Evolutionary conservation across 2,329 filamentous ascomycete species (phyloP), one percentile per base, ranked within the genome.

Genomic region (Domatiomyces globalis): DNA sequence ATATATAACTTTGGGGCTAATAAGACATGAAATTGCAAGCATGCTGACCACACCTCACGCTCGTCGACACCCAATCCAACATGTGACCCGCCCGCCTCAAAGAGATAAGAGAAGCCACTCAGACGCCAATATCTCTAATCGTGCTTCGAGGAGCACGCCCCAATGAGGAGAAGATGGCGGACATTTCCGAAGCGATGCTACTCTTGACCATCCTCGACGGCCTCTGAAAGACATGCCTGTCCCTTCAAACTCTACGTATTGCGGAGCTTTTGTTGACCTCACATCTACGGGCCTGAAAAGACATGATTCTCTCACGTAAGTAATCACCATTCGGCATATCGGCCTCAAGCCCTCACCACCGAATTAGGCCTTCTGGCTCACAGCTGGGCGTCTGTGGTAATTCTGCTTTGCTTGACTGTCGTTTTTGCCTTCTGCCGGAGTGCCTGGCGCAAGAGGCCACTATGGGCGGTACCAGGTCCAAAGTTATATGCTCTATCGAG

Each of bases 401-500:
- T 39, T 39, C 33, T 39, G 10, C 33, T 39, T 4, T 45, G 43
- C 43, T 45, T 10, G 2, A 45, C 43, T n/a, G 19, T 27, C 22
- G 43, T 4, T 12, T 6, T 27, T 17, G 43, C 8, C 43, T 2
- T 45, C 22, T 45, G n/a, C 19, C 22, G 6, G 10, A 9, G 18
- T 20, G 19, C 12, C 4, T 45, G 19, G 22, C 43, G n/a, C 3
- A 20, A 45, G 8, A 20, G 43, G n/a, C 4, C 19, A 15, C 43
- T 45, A 20, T 45, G 19, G 22, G 22, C 43, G 46, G 49, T 60
- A 39, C 59, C 55, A 10, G 58, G 56, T 2, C 53, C 56, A 20
- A 55, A 50, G 50, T 29, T 52, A 17, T 58, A 57, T 39, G 49
- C 50, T 8, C 39, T 54, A 12, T 56, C 57, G 19, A 51, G 54